Base-by-base conservation (phyloP, 2,329 filamentous ascomycete genomes). In the Dactylellina cionopaga region DNA sequence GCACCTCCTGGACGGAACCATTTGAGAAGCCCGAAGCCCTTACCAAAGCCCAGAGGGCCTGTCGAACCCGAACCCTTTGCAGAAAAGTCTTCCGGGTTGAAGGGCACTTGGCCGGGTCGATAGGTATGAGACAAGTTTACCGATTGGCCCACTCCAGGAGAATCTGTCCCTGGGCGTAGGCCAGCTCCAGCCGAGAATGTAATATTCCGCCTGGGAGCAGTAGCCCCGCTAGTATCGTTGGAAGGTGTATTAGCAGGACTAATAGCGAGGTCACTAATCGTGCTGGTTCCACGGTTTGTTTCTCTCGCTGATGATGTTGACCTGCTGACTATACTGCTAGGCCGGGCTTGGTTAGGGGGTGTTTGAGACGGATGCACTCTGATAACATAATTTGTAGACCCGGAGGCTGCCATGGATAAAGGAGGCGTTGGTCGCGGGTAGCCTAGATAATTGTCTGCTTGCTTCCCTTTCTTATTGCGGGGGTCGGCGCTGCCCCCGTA, bases 231-330 rank as follows among this genome's bases (percentile, higher is more conserved):
- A 11, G 59, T 64, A 15, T 72, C 68, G 27, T 60, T 72, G 6
- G 68, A 72, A 15, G 68, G 68, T 1, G 68, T 72, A 35, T 72
- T 72, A 6, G 68, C 46, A 11, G 68, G 68, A n/a, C 68, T 72
- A n/a, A 65, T 72, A 3, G 54, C 59, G 19, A 72, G 59, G 19
- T 72, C 68, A 17, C 68, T 72, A 25, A 72, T 72, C 11, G 68
- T 72, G 46, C 68, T 72, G 5, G 68, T 44, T 35, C 68, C 68
- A 11, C 44, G 59, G 25, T 55, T 55, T 35, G 68, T 72, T 31
- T 72, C 68, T 44, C 68, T 35, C 15, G 59, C 68, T 29, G 68
- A 72, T 7, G 68, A 72, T 10, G 68, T 72, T 27, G 68, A 72
- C 37, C 59, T 51, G 29, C 56, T 72, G 29, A 65, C 68, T 0